phyloP scores from a whole-genome alignment of 208 protist genomes.

The Angomonas deanei region DNA sequence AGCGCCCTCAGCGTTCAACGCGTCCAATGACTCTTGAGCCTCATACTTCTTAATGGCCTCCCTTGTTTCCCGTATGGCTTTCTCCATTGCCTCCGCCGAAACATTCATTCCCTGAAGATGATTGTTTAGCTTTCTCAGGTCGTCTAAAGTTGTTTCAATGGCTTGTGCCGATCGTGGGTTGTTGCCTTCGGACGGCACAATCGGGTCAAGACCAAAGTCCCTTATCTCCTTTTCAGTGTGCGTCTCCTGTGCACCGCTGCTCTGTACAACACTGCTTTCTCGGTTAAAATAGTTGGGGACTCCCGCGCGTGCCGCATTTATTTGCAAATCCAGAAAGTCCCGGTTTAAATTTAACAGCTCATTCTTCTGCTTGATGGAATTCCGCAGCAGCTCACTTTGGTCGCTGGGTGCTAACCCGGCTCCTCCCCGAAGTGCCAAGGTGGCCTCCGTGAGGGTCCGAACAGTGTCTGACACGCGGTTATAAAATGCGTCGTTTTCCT shows the following conservation, averaged over 20 bases:
- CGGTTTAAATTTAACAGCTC: conserved; percentile 61
- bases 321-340: conserved; percentile 60
- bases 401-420: conserved; percentile 42
- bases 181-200: neutral
- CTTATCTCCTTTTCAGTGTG: neutral
- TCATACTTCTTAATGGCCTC: conserved; percentile 58
- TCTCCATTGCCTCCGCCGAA: conserved; percentile 70
- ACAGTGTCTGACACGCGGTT: conserved; percentile 29
- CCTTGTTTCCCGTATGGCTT: conserved; percentile 60
- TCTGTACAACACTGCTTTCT: neutral
- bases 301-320: conserved; percentile 24
- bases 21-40: conserved; percentile 27
- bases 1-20: conserved; percentile 35
- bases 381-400: conserved; percentile 53
- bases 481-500: conserved; percentile 46
- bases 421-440: conserved; percentile 11
- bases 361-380: conserved; percentile 66
- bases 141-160: conserved; percentile 43
- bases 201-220: neutral
- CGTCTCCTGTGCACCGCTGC: neutral
- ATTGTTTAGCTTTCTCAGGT: conserved; percentile 55
- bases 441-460: conserved; percentile 12
- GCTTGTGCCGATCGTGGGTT: conserved; percentile 16
- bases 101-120: conserved; percentile 53
- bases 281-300: neutral